Evolutionary conservation across 176 grass and related monocot species (phyloP), one percentile per base, ranked within the genome.

Genomic region (Aechmea fasciata): DNA sequence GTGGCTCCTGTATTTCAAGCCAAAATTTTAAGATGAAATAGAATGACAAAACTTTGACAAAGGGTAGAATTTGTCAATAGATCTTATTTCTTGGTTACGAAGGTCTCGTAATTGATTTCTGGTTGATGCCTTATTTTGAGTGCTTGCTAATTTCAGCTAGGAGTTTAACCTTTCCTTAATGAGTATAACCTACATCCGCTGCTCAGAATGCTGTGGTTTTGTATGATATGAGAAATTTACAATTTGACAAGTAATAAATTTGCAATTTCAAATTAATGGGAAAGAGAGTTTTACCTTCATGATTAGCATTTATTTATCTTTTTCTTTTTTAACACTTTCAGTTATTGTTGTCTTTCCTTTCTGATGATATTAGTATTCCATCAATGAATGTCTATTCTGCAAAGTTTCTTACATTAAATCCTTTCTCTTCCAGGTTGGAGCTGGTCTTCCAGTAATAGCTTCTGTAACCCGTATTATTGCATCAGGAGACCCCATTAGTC

Each of bases 371-470:
- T 19, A 9, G 19, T 14, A 19, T 59, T 59, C 19, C 55, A 59
- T 9, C 15, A 59, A 19, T 17, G 19, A 59, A 59, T 18, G 55
- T 59, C 20, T 61, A 19, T 49, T 24, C 23, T 62, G 12, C 22
- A 49, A 41, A 41, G 50, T 67, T 59, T 20, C 48, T 14, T 73
- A 64, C 9, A 13, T 77, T 13, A 15, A 75, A 69, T 67, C 75
- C 70, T 65, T 89, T 13, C 20, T 68, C 83, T 69, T 69, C 65
- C 74, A 90, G 93, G 93, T 97, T 70, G 93, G 93, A 76, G 89
- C 93, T 48, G 89, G 93, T 78, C 83, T 97, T 69, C 93, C 86
- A 77, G 73, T 97, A 72, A 97, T 97, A 87, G 86, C 82, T 72
- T 90, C 89, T 81, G 79, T 85, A 50, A 87, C 73, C 52, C 89